phyloP scores from a whole-genome alignment of 495 filamentous ascomycete species.

The Apodospora peruviana region DNA sequence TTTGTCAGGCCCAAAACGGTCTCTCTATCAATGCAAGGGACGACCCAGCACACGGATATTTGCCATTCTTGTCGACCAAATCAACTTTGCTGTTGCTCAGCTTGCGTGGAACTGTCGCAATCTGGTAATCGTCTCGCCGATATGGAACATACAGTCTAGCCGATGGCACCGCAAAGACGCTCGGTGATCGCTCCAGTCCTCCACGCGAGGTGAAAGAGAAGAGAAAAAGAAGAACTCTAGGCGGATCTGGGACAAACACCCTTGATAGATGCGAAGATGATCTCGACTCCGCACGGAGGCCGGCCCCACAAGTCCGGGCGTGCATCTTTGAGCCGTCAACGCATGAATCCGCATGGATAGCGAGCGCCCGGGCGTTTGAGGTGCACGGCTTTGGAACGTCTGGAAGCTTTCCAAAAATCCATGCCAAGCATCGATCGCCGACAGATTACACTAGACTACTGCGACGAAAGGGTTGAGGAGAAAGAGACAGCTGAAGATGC shows the following conservation, averaged over 20 bases:
- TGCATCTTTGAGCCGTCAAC: constrained; percentile 1
- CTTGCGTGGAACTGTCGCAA: not conserved
- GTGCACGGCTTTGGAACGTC: constrained; percentile 27
- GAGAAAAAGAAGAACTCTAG: not conserved
- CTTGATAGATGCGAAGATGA: constrained; percentile 3
- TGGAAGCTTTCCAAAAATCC: constrained; percentile 24
- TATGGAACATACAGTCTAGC: not conserved
- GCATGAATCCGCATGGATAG: constrained; percentile 26
- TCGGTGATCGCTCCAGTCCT: not conserved
- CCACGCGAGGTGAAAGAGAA: not conserved
- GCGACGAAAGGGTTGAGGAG: not conserved
- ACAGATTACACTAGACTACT: not conserved
- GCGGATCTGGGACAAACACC: not conserved
- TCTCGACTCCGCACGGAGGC: constrained; percentile 3
- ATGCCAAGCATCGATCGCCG: constrained; percentile 3
- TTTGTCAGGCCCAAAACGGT: constrained; percentile 1
- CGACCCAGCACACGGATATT: constrained; percentile 1
- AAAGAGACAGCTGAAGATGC: not conserved
- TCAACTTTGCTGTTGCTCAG: not conserved
- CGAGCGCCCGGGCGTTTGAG: constrained; percentile 16
- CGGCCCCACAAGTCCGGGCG: constrained; percentile 1
- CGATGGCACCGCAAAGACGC: not conserved
- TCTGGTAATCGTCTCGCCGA: not conserved
- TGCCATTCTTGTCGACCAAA: constrained; percentile 4
- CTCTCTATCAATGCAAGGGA: constrained; percentile 9